phyloP scores from a whole-genome alignment of 148 eudicot genomes.

The Drosera capensis region DNA sequence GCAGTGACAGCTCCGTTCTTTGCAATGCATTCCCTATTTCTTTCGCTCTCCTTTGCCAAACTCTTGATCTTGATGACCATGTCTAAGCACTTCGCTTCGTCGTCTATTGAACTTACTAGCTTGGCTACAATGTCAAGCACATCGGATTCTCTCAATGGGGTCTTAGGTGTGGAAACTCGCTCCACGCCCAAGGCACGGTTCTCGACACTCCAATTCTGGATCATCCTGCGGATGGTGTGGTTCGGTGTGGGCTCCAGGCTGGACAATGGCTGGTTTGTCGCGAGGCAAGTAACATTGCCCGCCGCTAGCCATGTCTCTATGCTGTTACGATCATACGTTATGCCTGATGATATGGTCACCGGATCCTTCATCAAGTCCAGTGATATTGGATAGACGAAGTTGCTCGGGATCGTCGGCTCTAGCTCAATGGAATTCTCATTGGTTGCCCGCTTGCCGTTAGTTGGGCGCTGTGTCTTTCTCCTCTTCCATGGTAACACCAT shows the following conservation, averaged over 20 bases:
- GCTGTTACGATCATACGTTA: constrained; percentile 68
- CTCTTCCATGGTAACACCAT: constrained; percentile 45
- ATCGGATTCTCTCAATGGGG: constrained; percentile 30
- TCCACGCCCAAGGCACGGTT: constrained; percentile 50
- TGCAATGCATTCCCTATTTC: constrained; percentile 33
- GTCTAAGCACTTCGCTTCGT: constrained; percentile 3
- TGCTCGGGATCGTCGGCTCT: constrained; percentile 41
- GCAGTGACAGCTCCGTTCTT: constrained; percentile 17
- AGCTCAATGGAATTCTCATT: background rate
- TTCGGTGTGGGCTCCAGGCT: constrained; percentile 61
- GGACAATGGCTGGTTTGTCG: constrained; percentile 41
- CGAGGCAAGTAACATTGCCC: constrained; percentile 63
- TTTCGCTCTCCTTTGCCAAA: constrained; percentile 40
- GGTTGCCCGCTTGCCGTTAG: constrained; percentile 5
- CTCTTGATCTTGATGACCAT: constrained; percentile 24
- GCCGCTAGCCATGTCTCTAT: constrained; percentile 74
- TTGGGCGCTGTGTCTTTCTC: constrained; percentile 13
- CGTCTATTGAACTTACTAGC: constrained; percentile 9
- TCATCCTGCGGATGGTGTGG: constrained; percentile 60
- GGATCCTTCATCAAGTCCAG: constrained; percentile 91
- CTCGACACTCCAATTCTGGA: constrained; percentile 83
- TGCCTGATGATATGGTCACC: constrained; percentile 67
- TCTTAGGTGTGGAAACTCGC: constrained; percentile 70
- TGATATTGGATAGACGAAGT: constrained; percentile 71
- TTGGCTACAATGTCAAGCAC: constrained; percentile 22